Evolutionary conservation across 1,284 basidiomycete genomes (phyloP).

Genomic region (Boletus mariae): DNA sequence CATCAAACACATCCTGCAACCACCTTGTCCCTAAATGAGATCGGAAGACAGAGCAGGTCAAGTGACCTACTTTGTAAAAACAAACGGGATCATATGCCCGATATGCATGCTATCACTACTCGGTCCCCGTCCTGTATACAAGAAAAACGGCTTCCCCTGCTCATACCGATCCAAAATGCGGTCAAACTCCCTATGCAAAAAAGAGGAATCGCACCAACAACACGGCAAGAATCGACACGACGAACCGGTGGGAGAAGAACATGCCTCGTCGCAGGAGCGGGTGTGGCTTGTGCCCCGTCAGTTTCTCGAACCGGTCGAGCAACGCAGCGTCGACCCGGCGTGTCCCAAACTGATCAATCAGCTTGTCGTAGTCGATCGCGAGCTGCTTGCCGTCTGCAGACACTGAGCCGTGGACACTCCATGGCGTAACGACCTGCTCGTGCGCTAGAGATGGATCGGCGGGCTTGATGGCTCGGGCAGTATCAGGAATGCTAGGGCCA

Average conservation of each 20-base stretch:
- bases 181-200: slow-evolving; percentile 76
- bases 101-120: slow-evolving; percentile 97
- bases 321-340: slow-evolving; percentile 74
- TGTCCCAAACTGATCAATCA: slow-evolving; percentile 93
- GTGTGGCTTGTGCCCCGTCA: slow-evolving; percentile 93
- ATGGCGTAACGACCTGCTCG: slow-evolving; percentile 93
- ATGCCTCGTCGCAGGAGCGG: slow-evolving; percentile 86
- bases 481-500: not conserved
- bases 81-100: slow-evolving; percentile 96
- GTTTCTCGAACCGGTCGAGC: slow-evolving; percentile 84
- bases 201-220: not conserved
- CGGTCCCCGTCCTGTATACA: slow-evolving; percentile 97
- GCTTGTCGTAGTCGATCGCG: slow-evolving; percentile 95
- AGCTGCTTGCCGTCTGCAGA: slow-evolving; percentile 86
- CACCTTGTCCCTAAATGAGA: slow-evolving; percentile 53
- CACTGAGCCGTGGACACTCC: slow-evolving; percentile 95
- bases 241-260: slow-evolving; percentile 97
- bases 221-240: slow-evolving; percentile 6
- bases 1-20: slow-evolving; percentile 95
- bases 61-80: slow-evolving; percentile 85
- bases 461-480: slow-evolving; percentile 32
- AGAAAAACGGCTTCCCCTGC: slow-evolving; percentile 95
- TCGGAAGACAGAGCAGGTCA: not conserved
- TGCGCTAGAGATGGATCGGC: slow-evolving; percentile 32
- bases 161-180: slow-evolving; percentile 94